Percentiles rank a stretch among this genome's conserved stretches.
phyloP scores from a whole-genome alignment of 129 eudicot genomes.

The Flaveria trinervia region DNA sequence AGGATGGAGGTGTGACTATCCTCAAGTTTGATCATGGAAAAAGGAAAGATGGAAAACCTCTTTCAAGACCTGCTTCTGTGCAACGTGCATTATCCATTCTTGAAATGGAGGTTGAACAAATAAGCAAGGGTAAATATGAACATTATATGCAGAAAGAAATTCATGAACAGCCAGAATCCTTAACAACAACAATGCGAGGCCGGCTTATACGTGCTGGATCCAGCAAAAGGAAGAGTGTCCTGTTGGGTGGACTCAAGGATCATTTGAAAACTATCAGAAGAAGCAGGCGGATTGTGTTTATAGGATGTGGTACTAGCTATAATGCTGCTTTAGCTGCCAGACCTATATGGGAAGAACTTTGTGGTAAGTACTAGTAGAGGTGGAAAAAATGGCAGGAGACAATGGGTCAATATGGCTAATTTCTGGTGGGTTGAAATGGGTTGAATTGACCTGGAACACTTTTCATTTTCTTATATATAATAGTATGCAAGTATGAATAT shows the following conservation, averaged over 20 bases:
- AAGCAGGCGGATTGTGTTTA: constrained; percentile 88
- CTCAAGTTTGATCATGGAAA: constrained; percentile 73
- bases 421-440: constrained; percentile 5
- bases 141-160: constrained; percentile 99
- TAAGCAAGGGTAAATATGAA: constrained; percentile 87
- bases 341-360: constrained; percentile 92
- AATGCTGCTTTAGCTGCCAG: constrained; percentile 98
- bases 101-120: constrained; percentile 98
- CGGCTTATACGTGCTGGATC: constrained; percentile 94
- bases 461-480: background rate
- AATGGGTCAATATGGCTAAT: background rate
- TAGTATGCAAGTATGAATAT: background rate
- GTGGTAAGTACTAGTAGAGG: constrained; percentile 49
- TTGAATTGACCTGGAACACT: background rate
- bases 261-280: constrained; percentile 93
- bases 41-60: constrained; percentile 52
- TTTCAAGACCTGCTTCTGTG: constrained; percentile 82
- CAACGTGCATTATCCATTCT: constrained; percentile 93
- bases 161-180: constrained; percentile 95
- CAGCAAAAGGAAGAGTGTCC: constrained; percentile 70
- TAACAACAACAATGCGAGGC: constrained; percentile 94
- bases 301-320: constrained; percentile 98
- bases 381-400: background rate
- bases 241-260: constrained; percentile 94
- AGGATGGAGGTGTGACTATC: constrained; percentile 92